phyloP scores from a whole-genome alignment of 2,329 filamentous ascomycete genomes.

The Orbilia blumenaviensis region DNA sequence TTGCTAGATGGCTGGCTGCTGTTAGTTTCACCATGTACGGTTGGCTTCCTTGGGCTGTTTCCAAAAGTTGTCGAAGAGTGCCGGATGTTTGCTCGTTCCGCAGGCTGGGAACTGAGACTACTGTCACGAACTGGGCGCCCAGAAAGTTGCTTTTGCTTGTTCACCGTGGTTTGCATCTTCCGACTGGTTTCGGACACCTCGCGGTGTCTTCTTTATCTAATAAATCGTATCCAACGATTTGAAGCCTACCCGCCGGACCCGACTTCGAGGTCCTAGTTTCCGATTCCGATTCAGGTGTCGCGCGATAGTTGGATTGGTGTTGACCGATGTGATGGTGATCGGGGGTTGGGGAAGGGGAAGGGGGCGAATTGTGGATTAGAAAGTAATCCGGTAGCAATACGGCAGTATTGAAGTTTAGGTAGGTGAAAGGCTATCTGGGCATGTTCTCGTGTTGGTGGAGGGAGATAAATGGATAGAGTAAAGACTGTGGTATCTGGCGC shows the following conservation, averaged over 20 bases:
- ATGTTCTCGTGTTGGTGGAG: slow-evolving; percentile 3
- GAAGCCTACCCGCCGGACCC: not conserved
- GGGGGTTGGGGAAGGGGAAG: not conserved
- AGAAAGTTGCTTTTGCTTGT: slow-evolving; percentile 35
- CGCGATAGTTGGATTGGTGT: not conserved
- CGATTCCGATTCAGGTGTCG: not conserved
- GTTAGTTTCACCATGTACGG: slow-evolving; percentile 13
- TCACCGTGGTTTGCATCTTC: slow-evolving; percentile 31
- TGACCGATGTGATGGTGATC: too few relatives aligned
- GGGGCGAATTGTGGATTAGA: not conserved
- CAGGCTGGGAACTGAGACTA: slow-evolving; percentile 13
- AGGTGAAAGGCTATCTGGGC: not conserved
- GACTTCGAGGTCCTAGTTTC: not conserved
- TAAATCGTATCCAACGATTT: slow-evolving; percentile 61
- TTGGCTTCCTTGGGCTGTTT: slow-evolving; percentile 40
- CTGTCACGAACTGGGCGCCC: slow-evolving; percentile 31
- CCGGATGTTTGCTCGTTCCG: slow-evolving; percentile 25
- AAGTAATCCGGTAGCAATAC: not conserved
- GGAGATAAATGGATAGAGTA: not conserved
- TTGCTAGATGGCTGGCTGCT: not conserved
- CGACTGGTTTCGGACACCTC: slow-evolving; percentile 59
- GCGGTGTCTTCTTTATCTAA: slow-evolving; percentile 68
- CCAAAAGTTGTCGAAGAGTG: slow-evolving; percentile 10
- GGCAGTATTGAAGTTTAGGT: not conserved
- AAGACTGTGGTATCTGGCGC: slow-evolving; percentile 12